phyloP scores from a whole-genome alignment of 306 rosid genomes.

The Phaseolus lunatus region DNA sequence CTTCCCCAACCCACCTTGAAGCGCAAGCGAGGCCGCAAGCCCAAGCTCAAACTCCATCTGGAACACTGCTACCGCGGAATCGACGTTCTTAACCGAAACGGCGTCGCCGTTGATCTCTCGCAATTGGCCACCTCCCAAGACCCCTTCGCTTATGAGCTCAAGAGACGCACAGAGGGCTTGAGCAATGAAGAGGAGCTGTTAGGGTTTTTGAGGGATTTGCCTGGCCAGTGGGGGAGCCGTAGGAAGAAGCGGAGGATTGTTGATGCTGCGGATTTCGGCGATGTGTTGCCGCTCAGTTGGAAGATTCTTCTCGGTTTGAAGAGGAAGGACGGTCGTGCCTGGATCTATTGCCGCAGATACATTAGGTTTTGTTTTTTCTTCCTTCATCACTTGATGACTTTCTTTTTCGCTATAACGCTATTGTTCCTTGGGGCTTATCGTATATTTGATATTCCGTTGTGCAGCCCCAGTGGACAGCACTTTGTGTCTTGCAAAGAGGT shows the following conservation, averaged over 20 bases:
- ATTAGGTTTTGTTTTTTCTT: constrained; percentile 58
- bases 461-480: constrained; percentile 89
- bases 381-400: not conserved
- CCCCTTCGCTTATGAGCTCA: constrained; percentile 71
- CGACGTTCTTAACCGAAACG: constrained; percentile 58
- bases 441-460: constrained; percentile 34
- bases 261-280: constrained; percentile 70
- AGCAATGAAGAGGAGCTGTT: constrained; percentile 68
- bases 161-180: constrained; percentile 69
- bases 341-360: constrained; percentile 88
- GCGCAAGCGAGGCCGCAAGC: constrained; percentile 87
- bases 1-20: constrained; percentile 6
- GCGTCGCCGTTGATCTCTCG: constrained; percentile 54
- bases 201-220: constrained; percentile 80
- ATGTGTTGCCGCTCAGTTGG: constrained; percentile 75
- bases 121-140: constrained; percentile 54
- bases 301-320: constrained; percentile 80
- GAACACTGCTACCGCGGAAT: constrained; percentile 53
- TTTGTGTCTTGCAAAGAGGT: constrained; percentile 80
- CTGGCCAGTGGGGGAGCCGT: constrained; percentile 87
- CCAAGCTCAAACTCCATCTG: constrained; percentile 59
- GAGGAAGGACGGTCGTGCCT: constrained; percentile 84
- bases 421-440: constrained; percentile 10
- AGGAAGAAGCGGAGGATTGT: constrained; percentile 86
- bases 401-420: not conserved